Evolutionary conservation across 2,329 filamentous ascomycete genomes (phyloP), one percentile per base, ranked within the genome.

Genomic region (Alternaria burnsii): DNA sequence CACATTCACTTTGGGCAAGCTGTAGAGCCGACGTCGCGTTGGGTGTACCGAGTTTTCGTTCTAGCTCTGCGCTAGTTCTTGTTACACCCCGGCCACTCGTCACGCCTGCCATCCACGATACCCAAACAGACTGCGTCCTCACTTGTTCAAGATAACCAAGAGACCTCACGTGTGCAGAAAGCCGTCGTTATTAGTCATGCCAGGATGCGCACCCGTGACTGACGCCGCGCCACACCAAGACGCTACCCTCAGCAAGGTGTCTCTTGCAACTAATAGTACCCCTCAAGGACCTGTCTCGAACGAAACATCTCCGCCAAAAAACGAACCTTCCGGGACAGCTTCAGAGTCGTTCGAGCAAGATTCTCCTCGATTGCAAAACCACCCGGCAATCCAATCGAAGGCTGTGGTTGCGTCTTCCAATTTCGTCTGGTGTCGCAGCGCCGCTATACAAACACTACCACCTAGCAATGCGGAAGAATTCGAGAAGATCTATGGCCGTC

Each of bases 381-480:
- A 50, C 10, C 9, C 22, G 5, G 14, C 14, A n/a, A 4, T 11
- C 10, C 14, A 16, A 18, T 26, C 46, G 14, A 38, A 32, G 10
- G 32, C 46, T 14, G 10, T 36, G 9, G 9, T 38, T 12, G 12
- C 26, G 30, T 6, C 34, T 26, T 16, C 36, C 30, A 7, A 6
- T 12, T 5, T n/a, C 22, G 41, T 32, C 48, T 59, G 47, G 10
- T 73, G 68, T 20, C 62, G 65, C 16, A 58, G 56, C 41, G 61
- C 60, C 3, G 63, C 52, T 9, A 16, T 64, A 1, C 70, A 73
- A n/a, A 71, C 65, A n/a, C 30, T 58, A 3, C 58, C 63, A 5
- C 62, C 61, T 0, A 20, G 28, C 4, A 57, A 67, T 26, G 59
- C 50, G 9, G 5, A 48, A 1, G n/a, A 52, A 0, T 72, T 66